A percentile compares a stretch with the other conserved stretches of the same genome.
Conservation (phyloP, 2,329 filamentous ascomycete genomes). For the Leptosphaerulina australis region DNA sequence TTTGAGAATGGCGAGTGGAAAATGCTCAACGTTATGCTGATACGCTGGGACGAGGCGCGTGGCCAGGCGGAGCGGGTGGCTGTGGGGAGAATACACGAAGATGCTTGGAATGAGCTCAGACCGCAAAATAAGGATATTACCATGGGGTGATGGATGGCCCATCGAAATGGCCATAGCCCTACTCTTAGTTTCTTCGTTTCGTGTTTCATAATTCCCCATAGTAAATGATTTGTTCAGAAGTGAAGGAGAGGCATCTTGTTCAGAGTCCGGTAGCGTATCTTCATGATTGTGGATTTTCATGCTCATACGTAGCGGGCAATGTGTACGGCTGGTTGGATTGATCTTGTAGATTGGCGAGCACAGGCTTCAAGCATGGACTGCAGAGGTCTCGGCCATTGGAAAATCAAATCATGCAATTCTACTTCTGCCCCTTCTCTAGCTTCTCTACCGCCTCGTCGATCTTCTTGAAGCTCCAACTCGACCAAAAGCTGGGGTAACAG, state of each 20-base stretch:
- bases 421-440: slow-evolving; percentile 30
- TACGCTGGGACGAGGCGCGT: slow-evolving; percentile 35
- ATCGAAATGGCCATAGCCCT: too few relatives aligned
- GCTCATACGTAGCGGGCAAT: too few relatives aligned
- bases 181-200: too few relatives aligned
- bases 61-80: slow-evolving; percentile 36
- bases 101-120: slow-evolving; percentile 32
- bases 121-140: slow-evolving; percentile 35
- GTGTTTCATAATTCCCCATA: too few relatives aligned
- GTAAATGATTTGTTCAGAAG: too few relatives aligned
- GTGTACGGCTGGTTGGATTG: too few relatives aligned
- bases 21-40: slow-evolving; percentile 44
- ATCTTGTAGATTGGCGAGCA: too few relatives aligned
- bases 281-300: too few relatives aligned
- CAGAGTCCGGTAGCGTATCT: too few relatives aligned
- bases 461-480: slow-evolving; percentile 47
- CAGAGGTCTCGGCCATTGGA: too few relatives aligned
- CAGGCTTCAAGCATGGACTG: too few relatives aligned
- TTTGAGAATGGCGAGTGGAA: slow-evolving; percentile 38
- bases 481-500: slow-evolving; percentile 52
- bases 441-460: slow-evolving; percentile 45
- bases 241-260: too few relatives aligned
- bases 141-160: slow-evolving; percentile 31
- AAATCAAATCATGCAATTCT: neutral
- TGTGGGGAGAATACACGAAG: slow-evolving; percentile 42